Percentiles rank a stretch among this genome's conserved stretches.
Evolutionary conservation across 2,329 filamentous ascomycete genomes (phyloP).

Genomic region (Phyllosticta citribraziliensis): DNA sequence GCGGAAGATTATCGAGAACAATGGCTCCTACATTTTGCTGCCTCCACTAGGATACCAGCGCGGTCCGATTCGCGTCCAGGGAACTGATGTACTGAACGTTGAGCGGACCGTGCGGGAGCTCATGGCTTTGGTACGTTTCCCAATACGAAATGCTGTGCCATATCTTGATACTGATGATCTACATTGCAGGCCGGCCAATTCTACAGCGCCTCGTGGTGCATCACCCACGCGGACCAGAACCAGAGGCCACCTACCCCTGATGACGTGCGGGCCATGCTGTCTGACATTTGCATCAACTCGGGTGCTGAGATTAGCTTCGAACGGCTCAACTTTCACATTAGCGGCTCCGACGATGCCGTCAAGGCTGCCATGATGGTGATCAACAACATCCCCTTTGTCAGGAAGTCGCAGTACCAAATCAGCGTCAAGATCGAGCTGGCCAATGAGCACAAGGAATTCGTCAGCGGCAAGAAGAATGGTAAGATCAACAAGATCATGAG

Average conservation of each 20-base stretch:
- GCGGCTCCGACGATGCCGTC: constrained; percentile 90
- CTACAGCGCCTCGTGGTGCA: constrained; percentile 94
- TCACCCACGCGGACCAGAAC: constrained; percentile 63
- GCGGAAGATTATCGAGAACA: constrained; percentile 93
- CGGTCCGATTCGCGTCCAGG: constrained; percentile 80
- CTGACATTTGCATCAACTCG: constrained; percentile 92
- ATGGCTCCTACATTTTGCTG: constrained; percentile 90
- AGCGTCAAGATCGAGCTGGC: constrained; percentile 97
- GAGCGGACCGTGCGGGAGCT: constrained; percentile 92
- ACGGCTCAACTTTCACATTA: constrained; percentile 86
- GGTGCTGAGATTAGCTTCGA: constrained; percentile 93
- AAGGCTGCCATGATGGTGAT: constrained; percentile 93
- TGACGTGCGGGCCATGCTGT: constrained; percentile 82
- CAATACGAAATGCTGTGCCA: constrained; percentile 6
- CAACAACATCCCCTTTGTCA: constrained; percentile 81
- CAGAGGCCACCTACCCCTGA: constrained; percentile 51
- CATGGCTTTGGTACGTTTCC: constrained; percentile 69
- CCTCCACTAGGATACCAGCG: constrained; percentile 79
- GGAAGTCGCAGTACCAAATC: constrained; percentile 81
- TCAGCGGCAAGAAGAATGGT: constrained; percentile 98
- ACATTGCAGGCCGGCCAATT: constrained; percentile 73
- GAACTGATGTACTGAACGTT: constrained; percentile 83
- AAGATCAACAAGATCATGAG: constrained; percentile 99
- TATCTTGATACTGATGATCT: constrained; percentile 15
- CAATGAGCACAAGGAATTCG: constrained; percentile 99